A percentile compares a stretch with the other conserved stretches of the same genome.
phyloP scores from a whole-genome alignment of 352 stramenopile genomes.

The Globisporangium paroecandrum region DNA sequence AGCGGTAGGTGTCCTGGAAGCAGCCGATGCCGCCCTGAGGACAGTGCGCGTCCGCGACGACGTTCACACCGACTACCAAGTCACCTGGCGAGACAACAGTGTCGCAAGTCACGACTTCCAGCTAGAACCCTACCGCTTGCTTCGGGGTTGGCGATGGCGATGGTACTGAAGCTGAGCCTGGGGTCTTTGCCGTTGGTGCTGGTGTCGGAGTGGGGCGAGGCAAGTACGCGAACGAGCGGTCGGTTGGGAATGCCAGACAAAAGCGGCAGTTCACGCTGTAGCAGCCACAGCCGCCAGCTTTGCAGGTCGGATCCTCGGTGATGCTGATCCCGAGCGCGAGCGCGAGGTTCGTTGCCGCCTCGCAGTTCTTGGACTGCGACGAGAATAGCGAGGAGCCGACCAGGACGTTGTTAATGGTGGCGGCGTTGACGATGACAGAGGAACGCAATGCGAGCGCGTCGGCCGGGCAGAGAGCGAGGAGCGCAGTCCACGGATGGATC shows the following conservation, averaged over 20 bases:
- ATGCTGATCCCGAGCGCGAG: constrained; percentile 4
- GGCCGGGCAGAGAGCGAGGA: not conserved
- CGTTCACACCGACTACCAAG: constrained; percentile 6
- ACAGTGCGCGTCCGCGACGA: constrained; percentile 18
- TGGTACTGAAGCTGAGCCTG: not conserved
- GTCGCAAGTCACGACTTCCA: constrained; percentile 10
- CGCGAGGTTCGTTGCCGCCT: not conserved
- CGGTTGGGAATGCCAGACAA: constrained; percentile 3
- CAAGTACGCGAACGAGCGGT: constrained; percentile 3
- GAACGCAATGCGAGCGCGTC: not conserved
- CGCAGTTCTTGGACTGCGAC: not conserved
- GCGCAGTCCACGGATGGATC: not conserved
- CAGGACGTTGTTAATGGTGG: not conserved
- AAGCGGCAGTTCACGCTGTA: constrained; percentile 10
- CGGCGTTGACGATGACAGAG: not conserved
- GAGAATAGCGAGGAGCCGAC: not conserved
- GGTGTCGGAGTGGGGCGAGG: constrained; percentile 13
- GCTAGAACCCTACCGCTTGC: not conserved
- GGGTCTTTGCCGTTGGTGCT: not conserved
- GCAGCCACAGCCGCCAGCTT: not conserved
- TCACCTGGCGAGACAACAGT: constrained; percentile 20
- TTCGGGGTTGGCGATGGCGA: not conserved
- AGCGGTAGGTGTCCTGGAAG: constrained; percentile 23
- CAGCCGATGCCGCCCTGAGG: constrained; percentile 23
- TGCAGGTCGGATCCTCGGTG: constrained; percentile 4